Evolutionary conservation across 495 filamentous ascomycete genomes (phyloP).

Genomic region (Letharia columbiana): DNA sequence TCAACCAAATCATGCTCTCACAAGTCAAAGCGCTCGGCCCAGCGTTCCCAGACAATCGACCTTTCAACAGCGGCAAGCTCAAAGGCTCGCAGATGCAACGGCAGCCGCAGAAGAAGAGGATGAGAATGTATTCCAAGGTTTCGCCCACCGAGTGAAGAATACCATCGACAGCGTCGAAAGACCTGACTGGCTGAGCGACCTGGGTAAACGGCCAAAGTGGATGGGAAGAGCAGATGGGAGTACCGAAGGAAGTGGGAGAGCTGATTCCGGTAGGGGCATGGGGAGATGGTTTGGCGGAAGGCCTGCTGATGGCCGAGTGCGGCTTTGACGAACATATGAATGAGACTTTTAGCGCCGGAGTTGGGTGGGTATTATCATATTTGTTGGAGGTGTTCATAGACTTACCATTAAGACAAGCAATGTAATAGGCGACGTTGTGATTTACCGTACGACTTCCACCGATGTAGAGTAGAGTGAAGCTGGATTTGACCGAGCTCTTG

Average conservation of each 20-base stretch:
- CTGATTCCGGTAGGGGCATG: constrained; percentile 35
- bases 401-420: background rate
- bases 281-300: constrained; percentile 49
- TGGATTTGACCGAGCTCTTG: background rate
- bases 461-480: no score
- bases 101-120: constrained; percentile 56
- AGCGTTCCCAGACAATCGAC: constrained; percentile 12
- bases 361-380: constrained; percentile 10
- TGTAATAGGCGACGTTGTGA: background rate
- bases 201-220: constrained; percentile 70
- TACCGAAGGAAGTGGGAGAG: constrained; percentile 31
- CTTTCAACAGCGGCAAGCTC: constrained; percentile 23
- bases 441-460: background rate
- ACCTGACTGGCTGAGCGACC: constrained; percentile 68
- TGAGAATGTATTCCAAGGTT: constrained; percentile 69
- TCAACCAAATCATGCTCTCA: background rate
- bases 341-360: constrained; percentile 27
- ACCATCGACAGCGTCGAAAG: constrained; percentile 79
- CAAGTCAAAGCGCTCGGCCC: constrained; percentile 8
- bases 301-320: constrained; percentile 41
- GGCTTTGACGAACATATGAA: constrained; percentile 21
- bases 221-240: constrained; percentile 52
- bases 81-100: constrained; percentile 28
- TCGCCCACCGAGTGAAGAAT: constrained; percentile 79
- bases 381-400: background rate